Evolutionary conservation across 1,284 basidiomycete genomes (phyloP), one percentile per base, ranked within the genome.

Genomic region (Ceratobasidium theobromae): DNA sequence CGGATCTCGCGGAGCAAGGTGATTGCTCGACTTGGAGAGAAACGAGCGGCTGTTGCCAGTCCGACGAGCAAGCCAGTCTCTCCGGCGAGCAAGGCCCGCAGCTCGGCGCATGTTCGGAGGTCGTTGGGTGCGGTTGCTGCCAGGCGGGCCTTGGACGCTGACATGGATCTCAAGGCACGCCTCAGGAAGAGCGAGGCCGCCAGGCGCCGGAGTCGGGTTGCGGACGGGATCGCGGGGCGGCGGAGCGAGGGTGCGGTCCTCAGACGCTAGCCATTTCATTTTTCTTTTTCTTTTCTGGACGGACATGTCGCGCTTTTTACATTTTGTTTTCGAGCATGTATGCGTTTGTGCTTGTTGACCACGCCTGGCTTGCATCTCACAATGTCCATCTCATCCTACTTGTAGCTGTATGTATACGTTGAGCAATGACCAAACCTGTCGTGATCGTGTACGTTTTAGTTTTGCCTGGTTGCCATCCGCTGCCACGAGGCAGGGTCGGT

Each of bases 1-100:
- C 83, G 87, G 9, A 88, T 91, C 69, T 91, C 89, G 38, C 82
- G 89, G 25, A 87, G 87, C 27, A 86, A 85, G 68, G 87, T 91
- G 38, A 89, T 91, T 54, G 87, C 88, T 0, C 84, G 80, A 71
- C 77, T 91, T 25, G 87, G 85, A 4, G 86, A 86, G n/a, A 86
- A 89, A 74, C 82, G 87, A 6, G 83, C 81, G 21, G 81, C 77
- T 3, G 69, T 60, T 41, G 48, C 48, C 12, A 62, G 35, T 14
- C 28, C 41, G 11, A 5, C 41, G 4, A 38, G 16, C 35, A 38
- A 38, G 35, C 57, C 58, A 43, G 30, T 48, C 30, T 65, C 62
- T 14, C 49, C 62, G 3, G 40, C 30, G 14, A 65, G 62, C 62
- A 65, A 65, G n/a, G 51, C 62, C 3, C 49, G 62, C 1, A 65